These are phyloP conservation scores for Xanthoconium purpureum DNA, from an alignment of 768 basidiomycete genomes.

Conservation along the genomic window DNA sequence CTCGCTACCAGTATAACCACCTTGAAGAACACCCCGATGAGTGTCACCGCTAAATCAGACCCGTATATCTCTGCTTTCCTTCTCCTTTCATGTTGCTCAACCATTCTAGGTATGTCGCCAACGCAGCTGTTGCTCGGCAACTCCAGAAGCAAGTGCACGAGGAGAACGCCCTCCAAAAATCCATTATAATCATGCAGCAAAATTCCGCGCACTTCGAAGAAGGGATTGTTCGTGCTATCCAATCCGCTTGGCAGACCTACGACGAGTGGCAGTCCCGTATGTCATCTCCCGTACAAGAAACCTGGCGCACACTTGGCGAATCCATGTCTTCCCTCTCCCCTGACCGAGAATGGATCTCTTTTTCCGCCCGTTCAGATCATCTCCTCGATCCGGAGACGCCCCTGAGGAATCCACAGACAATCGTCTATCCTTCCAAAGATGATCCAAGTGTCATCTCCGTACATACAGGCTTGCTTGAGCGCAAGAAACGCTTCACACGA, in stretches of 20 bases:
- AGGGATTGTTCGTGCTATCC: constrained; percentile 90
- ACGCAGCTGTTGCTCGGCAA: constrained; percentile 71
- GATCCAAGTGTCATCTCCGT: constrained; percentile 83
- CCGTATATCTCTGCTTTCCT: not conserved
- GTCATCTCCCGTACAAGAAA: constrained; percentile 66
- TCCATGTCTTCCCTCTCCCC: constrained; percentile 79
- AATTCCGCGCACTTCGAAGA: constrained; percentile 97
- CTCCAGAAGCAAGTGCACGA: constrained; percentile 92
- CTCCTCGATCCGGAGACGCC: constrained; percentile 97
- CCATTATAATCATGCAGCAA: constrained; percentile 96
- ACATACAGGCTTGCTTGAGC: constrained; percentile 86
- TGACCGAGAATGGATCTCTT: constrained; percentile 93
- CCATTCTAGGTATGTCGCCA: constrained; percentile 55
- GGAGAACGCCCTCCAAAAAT: constrained; percentile 97
- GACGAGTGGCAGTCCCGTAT: constrained; percentile 92
- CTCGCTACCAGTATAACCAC: constrained; percentile 83
- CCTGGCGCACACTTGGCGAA: constrained; percentile 65
- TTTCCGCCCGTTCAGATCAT: constrained; percentile 90
- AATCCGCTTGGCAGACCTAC: constrained; percentile 96
- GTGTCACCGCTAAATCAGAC: constrained; percentile 54
- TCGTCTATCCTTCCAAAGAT: constrained; percentile 87
- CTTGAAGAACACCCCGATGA: constrained; percentile 94
- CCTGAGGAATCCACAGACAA: constrained; percentile 69
- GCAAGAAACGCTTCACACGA: constrained; percentile 94
- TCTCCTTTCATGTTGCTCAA: not conserved